A percentile compares a stretch with the other conserved stretches of the same genome.
These are phyloP conservation scores for Larix kaempferi DNA, from an alignment of 75 land plant genomes.

Conservation along the genomic window DNA sequence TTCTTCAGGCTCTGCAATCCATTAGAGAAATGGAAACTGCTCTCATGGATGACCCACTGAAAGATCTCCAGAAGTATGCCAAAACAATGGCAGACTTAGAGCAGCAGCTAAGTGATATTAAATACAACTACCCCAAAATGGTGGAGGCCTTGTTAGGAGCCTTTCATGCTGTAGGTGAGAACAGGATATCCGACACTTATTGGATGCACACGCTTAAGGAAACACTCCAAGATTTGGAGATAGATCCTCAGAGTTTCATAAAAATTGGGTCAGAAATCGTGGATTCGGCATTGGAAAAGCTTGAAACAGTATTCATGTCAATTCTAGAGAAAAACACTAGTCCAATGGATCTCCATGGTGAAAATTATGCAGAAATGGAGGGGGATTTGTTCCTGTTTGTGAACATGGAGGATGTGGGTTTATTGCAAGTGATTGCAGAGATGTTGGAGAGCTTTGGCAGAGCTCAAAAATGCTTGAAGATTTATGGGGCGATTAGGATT, in stretches of 20 bases:
- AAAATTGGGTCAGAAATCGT: slow-evolving; percentile 13
- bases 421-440: slow-evolving; percentile 10
- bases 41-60: neutral
- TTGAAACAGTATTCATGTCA: slow-evolving; percentile 26
- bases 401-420: neutral
- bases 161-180: neutral
- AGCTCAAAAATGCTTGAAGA: slow-evolving; percentile 6
- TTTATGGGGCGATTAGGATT: slow-evolving; percentile 8
- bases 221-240: neutral
- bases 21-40: neutral
- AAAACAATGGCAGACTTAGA: slow-evolving; percentile 5
- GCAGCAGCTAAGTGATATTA: neutral
- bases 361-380: neutral
- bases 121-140: neutral
- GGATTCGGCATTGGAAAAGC: slow-evolving; percentile 18
- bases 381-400: neutral
- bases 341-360: slow-evolving; percentile 6
- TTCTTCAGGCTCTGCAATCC: slow-evolving; percentile 1
- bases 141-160: slow-evolving; percentile 1
- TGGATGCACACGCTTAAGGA: neutral
- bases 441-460: neutral
- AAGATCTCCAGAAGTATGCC: neutral
- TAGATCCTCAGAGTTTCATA: neutral
- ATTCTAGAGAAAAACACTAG: slow-evolving; percentile 12
- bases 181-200: neutral